phyloP scores from a whole-genome alignment of 768 basidiomycete species.

The Boletellus emodensis region DNA sequence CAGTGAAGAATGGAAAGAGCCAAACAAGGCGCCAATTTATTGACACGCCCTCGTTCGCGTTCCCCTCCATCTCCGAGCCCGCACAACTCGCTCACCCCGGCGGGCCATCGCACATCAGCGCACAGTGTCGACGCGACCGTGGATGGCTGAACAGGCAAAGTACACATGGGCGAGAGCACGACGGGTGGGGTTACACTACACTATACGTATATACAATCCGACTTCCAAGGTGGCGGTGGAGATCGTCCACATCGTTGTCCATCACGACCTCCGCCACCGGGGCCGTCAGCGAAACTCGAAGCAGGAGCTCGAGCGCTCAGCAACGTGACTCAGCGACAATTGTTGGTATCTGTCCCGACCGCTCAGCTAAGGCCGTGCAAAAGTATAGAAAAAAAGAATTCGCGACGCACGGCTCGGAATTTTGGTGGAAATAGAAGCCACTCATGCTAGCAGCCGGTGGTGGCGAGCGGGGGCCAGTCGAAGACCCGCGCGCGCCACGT shows the following conservation, averaged over 20 bases:
- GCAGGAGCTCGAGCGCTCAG: slow-evolving; percentile 65
- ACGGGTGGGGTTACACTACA: slow-evolving; percentile 17
- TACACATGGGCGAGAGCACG: slow-evolving; percentile 15
- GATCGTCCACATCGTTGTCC: slow-evolving; percentile 1
- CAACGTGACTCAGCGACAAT: slow-evolving; percentile 74
- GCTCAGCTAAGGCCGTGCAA: slow-evolving; percentile 4
- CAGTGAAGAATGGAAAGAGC: slow-evolving; percentile 27
- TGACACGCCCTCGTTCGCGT: slow-evolving; percentile 9
- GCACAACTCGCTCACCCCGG: not conserved
- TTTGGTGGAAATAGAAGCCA: slow-evolving; percentile 92
- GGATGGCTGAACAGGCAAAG: slow-evolving; percentile 8
- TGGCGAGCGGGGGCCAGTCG: slow-evolving; percentile 43
- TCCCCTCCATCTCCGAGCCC: slow-evolving; percentile 10
- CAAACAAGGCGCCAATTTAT: slow-evolving; percentile 11
- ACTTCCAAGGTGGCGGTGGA: not conserved
- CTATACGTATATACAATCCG: slow-evolving; percentile 16
- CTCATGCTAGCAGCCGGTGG: slow-evolving; percentile 70
- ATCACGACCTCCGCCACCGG: not conserved
- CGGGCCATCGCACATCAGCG: too few species aligned
- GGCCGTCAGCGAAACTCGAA: slow-evolving; percentile 78
- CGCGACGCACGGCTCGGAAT: slow-evolving; percentile 81
- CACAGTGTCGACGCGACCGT: too few species aligned
- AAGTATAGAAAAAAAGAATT: not conserved
- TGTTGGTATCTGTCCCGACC: slow-evolving; percentile 71
- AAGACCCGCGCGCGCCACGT: slow-evolving; percentile 42